phyloP scores from a whole-genome alignment of 2,329 filamentous ascomycete genomes.

The Neopestalotiopsis clavispora region DNA sequence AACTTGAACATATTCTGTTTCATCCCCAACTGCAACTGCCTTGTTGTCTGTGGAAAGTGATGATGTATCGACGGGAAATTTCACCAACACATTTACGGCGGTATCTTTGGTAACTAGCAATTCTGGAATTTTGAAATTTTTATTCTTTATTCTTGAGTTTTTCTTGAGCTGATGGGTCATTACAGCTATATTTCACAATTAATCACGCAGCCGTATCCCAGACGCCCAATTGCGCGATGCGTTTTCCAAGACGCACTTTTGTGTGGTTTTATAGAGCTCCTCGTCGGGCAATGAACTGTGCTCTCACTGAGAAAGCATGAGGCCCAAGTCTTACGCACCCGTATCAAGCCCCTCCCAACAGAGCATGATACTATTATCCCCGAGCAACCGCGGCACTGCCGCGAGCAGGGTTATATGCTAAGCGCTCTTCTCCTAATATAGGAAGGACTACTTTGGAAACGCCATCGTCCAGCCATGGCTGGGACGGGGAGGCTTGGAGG shows the following conservation, averaged over 20 bases:
- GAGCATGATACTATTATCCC: too few relatives aligned
- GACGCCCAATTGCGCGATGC: slow-evolving; percentile 17
- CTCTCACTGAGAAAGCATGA: too few relatives aligned
- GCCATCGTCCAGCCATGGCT: too few relatives aligned
- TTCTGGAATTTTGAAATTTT: neutral
- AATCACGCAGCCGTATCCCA: neutral
- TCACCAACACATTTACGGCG: neutral
- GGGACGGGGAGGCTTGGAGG: too few relatives aligned
- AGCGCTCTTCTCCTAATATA: too few relatives aligned
- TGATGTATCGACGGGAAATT: too few relatives aligned
- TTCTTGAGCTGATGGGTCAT: neutral
- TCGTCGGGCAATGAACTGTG: neutral
- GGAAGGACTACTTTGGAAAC: too few relatives aligned
- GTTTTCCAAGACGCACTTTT: neutral
- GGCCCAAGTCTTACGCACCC: too few relatives aligned
- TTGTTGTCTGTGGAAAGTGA: too few relatives aligned
- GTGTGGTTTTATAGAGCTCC: neutral
- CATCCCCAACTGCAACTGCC: neutral
- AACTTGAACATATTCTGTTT: neutral
- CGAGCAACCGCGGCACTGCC: too few relatives aligned
- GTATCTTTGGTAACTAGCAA: neutral
- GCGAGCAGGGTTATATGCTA: too few relatives aligned
- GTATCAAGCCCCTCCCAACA: too few relatives aligned
- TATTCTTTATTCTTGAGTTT: neutral
- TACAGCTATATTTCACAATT: neutral